A percentile compares a stretch with the other conserved stretches of the same genome.
These are phyloP conservation scores for Suillus luteus DNA, from an alignment of 768 basidiomycete species.

Conservation along the genomic window DNA sequence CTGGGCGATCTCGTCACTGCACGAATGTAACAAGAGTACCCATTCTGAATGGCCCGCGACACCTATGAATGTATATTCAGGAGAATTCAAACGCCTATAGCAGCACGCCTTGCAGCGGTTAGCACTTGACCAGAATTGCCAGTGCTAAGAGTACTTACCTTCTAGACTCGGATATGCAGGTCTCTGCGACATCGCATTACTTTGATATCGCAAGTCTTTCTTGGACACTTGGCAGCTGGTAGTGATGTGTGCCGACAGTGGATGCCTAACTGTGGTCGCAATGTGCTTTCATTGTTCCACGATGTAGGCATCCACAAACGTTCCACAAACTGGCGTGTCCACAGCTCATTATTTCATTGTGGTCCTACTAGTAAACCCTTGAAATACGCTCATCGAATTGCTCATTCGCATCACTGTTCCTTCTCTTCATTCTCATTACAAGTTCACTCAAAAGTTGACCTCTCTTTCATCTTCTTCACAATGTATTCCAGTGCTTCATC, in stretches of 20 bases:
- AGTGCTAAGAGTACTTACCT: neutral
- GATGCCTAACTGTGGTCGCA: neutral
- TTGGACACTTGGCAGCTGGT: neutral
- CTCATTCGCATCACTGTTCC: neutral
- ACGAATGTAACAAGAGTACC: neutral
- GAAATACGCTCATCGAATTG: neutral
- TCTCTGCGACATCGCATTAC: neutral
- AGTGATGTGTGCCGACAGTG: neutral
- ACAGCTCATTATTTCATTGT: conserved; percentile 1
- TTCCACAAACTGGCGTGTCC: conserved; percentile 13
- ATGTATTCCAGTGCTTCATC: neutral
- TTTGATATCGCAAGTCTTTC: neutral
- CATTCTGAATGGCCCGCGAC: conserved; percentile 22
- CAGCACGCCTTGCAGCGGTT: neutral
- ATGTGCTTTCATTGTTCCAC: neutral
- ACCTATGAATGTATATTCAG: neutral
- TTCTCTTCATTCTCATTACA: too few species aligned
- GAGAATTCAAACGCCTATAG: neutral
- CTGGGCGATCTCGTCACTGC: too few species aligned
- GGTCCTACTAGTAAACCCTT: neutral
- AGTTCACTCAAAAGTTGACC: conserved; percentile 12
- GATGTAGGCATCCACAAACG: neutral
- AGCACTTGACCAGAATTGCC: neutral
- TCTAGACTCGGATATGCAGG: neutral
- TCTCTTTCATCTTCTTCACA: conserved; percentile 5